Base-by-base conservation (phyloP, 441 rosid genomes). In the Brassica balearica region DNA sequence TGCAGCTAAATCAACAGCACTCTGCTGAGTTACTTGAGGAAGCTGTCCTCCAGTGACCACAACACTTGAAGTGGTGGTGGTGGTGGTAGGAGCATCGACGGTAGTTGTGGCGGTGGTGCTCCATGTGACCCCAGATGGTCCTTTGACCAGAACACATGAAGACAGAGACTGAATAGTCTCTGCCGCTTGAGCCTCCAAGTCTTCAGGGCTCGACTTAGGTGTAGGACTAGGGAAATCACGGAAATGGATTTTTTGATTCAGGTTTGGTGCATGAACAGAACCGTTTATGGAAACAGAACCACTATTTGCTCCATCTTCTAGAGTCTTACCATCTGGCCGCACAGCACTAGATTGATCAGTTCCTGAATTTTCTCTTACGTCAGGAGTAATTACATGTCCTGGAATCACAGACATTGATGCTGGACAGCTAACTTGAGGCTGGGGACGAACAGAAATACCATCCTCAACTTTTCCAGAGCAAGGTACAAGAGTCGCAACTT, bases 91-190 rank as follows among this genome's bases (percentile, higher is more conserved):
- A 71, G 77, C 74, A 76, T 75, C 77, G 7, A 76, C 46, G 5
- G 83, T 72, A 12, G 80, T 19, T 22, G 83, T 72, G 68, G 65
- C 59, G 38, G 81, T 83, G 67, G 93, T 81, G 82, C 93, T 89
- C 97, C 96, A 89, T 79, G 88, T 89, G 74, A 88, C 92, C 66
- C 91, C 91, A 5, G 91, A 85, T 43, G 81, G 81, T 78, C 88
- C 90, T 83, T 80, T 88, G 77, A 84, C 77, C 38, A 83, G 77
- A 76, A 81, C 78, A 82, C 83, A 80, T 71, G 90, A 76, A 79
- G 97, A 83, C 66, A 78, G 51, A 29, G 90, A 73, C 72, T 79
- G 92, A 77, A 87, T 90, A 74, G 75, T 83, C 81, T 85, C 87
- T 19, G 77, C 85, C 36, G 84, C 84, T 82, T 79, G 86, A 69